Base-by-base conservation (phyloP, 2,329 filamentous ascomycete genomes). In the Claviceps maximensis region DNA sequence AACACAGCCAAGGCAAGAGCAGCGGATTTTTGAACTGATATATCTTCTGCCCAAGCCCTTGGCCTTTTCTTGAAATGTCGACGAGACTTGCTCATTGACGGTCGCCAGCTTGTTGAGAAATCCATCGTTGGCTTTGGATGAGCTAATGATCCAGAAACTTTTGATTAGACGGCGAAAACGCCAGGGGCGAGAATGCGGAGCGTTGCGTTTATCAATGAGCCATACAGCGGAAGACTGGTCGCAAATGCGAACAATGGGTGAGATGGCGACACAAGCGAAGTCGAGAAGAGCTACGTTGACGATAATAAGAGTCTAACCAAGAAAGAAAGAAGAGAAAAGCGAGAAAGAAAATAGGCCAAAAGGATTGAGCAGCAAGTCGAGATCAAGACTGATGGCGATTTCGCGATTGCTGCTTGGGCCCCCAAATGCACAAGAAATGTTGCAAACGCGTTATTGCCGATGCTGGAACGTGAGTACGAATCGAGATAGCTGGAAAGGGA, bases 271-370 rank as follows among this genome's bases (percentile, higher is more conserved):
- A 58, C 60, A 48, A 49, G n/a, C 15, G 41, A 54, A 56, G 58
- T 55, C 59, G 51, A 41, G n/a, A 62, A 63, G 58, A 57, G 57
- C 63, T 63, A 59, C 57, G 65, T 53, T 57, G 55, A 55, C 55
- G 55, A 56, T 57, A 53, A 62, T 58, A 55, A 62, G 57, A 59
- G 60, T 60, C 63, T 65, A 65, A 62, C 58, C 63, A 62, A 65
- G 65, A 68, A 61, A 33, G 31, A 57, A 41, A 41, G 17, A 15
- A 21, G 10, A 62, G 9, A 65, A 65, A 69, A 60, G 4, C 40
- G 36, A 4, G 23, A 31, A 46, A 23, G 55, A 54, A 57, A 44
- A 15, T n/a, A 45, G n/a, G 21, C 31, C 12, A 45, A 2, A 27
- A 25, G 27, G 23, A 21, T 29, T 23, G 36, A 47, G 25, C n/a